Percentiles rank a stretch among this genome's conserved stretches.
Conservation (phyloP, 2,329 filamentous ascomycete genomes). For the Sphaceloma murrayae region DNA sequence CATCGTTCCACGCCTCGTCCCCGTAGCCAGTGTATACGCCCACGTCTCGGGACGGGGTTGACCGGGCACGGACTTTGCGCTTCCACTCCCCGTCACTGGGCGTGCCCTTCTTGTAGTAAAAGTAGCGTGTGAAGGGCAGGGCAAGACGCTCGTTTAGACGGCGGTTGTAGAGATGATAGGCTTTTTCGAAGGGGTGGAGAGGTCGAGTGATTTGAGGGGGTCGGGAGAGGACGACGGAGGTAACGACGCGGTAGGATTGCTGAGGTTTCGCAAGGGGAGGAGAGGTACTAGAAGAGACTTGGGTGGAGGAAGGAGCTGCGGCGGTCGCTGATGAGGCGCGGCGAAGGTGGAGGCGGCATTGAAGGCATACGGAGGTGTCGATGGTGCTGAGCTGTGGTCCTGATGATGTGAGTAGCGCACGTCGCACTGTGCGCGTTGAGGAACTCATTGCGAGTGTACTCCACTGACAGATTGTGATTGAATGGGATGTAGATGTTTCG, state of each 20-base stretch:
- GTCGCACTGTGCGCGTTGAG: constrained; percentile 32
- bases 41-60: constrained; percentile 72
- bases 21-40: constrained; percentile 70
- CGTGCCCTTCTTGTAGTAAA: constrained; percentile 91
- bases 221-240: constrained; percentile 76
- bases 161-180: constrained; percentile 95
- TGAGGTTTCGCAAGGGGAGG: constrained; percentile 41
- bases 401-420: constrained; percentile 30
- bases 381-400: constrained; percentile 14
- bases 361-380: constrained; percentile 36
- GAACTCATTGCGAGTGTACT: too few relatives aligned
- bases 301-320: constrained; percentile 23
- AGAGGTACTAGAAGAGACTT: constrained; percentile 27
- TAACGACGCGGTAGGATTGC: constrained; percentile 38
- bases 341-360: constrained; percentile 36
- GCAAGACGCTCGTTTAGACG: constrained; percentile 87
- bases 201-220: constrained; percentile 77
- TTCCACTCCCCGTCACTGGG: constrained; percentile 82
- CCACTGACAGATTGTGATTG: too few relatives aligned
- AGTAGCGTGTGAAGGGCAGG: constrained; percentile 76
- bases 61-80: constrained; percentile 67
- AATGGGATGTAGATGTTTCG: not conserved
- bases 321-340: constrained; percentile 32
- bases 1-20: constrained; percentile 79
- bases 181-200: constrained; percentile 78